These are phyloP conservation scores for Microbotryomycetes sp. DNA, from an alignment of 1,284 basidiomycete genomes.

Conservation along the genomic window DNA sequence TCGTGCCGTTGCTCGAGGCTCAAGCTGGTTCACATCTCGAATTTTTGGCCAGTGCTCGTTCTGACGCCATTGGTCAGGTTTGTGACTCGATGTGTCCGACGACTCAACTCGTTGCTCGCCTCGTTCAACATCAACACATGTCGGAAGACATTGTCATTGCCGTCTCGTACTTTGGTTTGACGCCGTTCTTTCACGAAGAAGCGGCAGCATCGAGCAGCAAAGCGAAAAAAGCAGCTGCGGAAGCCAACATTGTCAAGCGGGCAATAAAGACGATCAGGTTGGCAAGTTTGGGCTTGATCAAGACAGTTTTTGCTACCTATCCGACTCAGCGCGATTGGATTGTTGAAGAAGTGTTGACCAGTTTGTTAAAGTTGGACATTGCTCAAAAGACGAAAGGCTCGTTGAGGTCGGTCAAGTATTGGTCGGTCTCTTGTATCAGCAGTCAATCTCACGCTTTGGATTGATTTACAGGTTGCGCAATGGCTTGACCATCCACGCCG, in stretches of 20 bases:
- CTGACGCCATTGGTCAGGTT: constrained; percentile 2
- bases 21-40: constrained; percentile 42
- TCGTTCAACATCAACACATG: constrained; percentile 50
- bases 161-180: constrained; percentile 82
- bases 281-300: constrained; percentile 11
- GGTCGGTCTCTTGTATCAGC: neutral
- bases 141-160: constrained; percentile 82
- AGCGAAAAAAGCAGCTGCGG: constrained; percentile 11
- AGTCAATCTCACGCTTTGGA: neutral
- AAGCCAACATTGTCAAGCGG: constrained; percentile 6
- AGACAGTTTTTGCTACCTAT: constrained; percentile 78
- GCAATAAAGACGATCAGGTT: constrained; percentile 16
- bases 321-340: constrained; percentile 89
- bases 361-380: constrained; percentile 78
- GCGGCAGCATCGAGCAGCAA: constrained; percentile 29
- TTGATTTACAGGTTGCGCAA: constrained; percentile 42
- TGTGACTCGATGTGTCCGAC: constrained; percentile 9
- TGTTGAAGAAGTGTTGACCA: constrained; percentile 86
- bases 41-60: constrained; percentile 37
- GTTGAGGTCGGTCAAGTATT: constrained; percentile 56
- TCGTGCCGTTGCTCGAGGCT: constrained; percentile 22
- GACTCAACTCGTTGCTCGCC: constrained; percentile 6
- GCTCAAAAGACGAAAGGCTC: constrained; percentile 67
- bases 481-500: constrained; percentile 72
- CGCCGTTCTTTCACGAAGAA: constrained; percentile 82